Base-by-base conservation (phyloP, 1,284 basidiomycete species). In the Ceraceosorus bombacis region DNA sequence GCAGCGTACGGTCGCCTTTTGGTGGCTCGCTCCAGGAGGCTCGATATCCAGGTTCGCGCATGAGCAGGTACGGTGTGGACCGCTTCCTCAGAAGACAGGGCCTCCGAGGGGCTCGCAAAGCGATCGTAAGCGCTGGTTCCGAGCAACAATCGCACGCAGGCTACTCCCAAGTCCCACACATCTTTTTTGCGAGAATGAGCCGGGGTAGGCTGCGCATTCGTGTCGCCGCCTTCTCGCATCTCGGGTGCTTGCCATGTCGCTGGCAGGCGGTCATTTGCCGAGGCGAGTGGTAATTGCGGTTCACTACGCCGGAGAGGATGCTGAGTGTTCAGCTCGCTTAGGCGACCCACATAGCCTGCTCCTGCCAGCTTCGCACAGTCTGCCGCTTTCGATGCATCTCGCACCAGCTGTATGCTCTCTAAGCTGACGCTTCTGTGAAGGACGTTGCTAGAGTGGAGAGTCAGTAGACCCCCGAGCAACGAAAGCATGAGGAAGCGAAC, bases 141-240 rank as follows among this genome's bases (percentile, higher is more conserved):
- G 49, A 67, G 74, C 1, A 78, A 62, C 68, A 78, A 74, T 53
- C 78, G 75, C 49, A 69, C 67, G 5, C 61, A 61, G 43, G 65
- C 69, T 5, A 73, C 59, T 6, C 76, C 77, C 1, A 76, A 58
- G 51, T 78, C 74, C 68, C 73, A 78, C 1, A 78, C 50, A 52
- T 78, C 77, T 12, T 71, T 65, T 51, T 72, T 71, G 41, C 70
- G 60, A 38, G 68, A 65, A 58, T 75, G 77, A 13, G 59, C 62
- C 8, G 70, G 56, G 7, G 73, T 58, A 13, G 51, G 37, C 2
- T 36, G 53, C 46, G 46, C 12, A 48, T 48, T 61, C 60, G 27
- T 27, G 27, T 27, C 27, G 27, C 27, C 27, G 27, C 9, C 53
- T n/a, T 8, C 41, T 62, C 63, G 43, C 70, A 64, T 9, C 68